phyloP scores from a whole-genome alignment of 2,329 filamentous ascomycete species.

The Trichoderma citrinoviride region DNA sequence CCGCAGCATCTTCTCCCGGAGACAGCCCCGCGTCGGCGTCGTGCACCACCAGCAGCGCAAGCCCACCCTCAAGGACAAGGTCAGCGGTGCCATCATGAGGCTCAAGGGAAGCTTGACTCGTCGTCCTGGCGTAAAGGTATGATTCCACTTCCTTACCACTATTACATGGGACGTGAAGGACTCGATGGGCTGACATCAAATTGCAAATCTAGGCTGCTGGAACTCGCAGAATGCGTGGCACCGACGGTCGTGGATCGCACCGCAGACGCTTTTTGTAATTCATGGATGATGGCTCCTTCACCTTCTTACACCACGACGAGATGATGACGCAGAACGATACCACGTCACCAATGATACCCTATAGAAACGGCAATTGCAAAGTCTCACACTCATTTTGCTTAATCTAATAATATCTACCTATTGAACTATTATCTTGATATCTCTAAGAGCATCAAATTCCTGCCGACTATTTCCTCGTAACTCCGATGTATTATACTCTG shows the following conservation, averaged over 20 bases:
- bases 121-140: constrained; percentile 68
- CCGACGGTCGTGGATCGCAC: constrained; percentile 62
- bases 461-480: not conserved
- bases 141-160: not conserved
- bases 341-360: constrained; percentile 7
- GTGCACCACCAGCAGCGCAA: constrained; percentile 64
- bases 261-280: constrained; percentile 28
- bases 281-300: not conserved
- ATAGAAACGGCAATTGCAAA: not conserved
- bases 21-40: constrained; percentile 40
- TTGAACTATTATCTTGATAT: constrained; percentile 17
- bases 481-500: constrained; percentile 21
- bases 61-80: constrained; percentile 70
- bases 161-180: not conserved
- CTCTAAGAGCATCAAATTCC: constrained; percentile 11
- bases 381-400: not conserved
- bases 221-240: constrained; percentile 70
- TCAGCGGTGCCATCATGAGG: constrained; percentile 72
- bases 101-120: constrained; percentile 67
- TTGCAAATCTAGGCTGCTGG: constrained; percentile 59
- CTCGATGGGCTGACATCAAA: not conserved
- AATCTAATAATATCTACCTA: constrained; percentile 16
- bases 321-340: not conserved
- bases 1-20: constrained; percentile 40
- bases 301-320: not conserved